Conservation (phyloP, 306 rosid species). For the Ammopiptanthus mongolicus region DNA sequence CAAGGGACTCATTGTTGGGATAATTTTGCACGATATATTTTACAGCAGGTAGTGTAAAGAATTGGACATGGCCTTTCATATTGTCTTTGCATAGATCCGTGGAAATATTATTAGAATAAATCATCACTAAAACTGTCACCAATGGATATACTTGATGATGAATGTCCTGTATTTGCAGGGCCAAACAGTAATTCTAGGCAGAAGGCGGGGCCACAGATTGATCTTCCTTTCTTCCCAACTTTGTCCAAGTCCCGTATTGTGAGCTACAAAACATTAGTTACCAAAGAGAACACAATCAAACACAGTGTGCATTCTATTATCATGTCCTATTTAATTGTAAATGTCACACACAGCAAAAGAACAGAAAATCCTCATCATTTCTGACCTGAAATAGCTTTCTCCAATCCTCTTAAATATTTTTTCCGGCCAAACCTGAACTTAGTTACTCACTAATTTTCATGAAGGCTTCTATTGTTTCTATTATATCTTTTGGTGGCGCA, state of each 20-base stretch:
- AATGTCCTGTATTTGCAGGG: slow-evolving; percentile 75
- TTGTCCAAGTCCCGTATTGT: slow-evolving; percentile 68
- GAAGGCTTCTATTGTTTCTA: background rate
- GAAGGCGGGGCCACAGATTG: slow-evolving; percentile 79
- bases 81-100: slow-evolving; percentile 3
- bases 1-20: slow-evolving; percentile 20
- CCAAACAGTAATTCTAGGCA: slow-evolving; percentile 86
- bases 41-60: background rate
- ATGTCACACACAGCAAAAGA: background rate
- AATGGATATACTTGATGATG: slow-evolving; percentile 25
- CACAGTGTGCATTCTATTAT: background rate
- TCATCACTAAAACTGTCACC: slow-evolving; percentile 21
- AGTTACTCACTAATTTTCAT: background rate
- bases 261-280: slow-evolving; percentile 47
- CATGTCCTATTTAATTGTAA: background rate
- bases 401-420: background rate
- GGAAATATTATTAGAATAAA: slow-evolving; percentile 11
- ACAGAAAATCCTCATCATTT: background rate
- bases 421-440: background rate
- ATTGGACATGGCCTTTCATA: background rate
- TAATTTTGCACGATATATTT: slow-evolving; percentile 12
- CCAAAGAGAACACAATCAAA: slow-evolving; percentile 11
- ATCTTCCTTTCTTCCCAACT: slow-evolving; percentile 69
- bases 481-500: background rate
- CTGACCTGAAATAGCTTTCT: background rate